Base-by-base conservation (phyloP, 164 flowering plant genomes). In the Litsea cubeba region DNA sequence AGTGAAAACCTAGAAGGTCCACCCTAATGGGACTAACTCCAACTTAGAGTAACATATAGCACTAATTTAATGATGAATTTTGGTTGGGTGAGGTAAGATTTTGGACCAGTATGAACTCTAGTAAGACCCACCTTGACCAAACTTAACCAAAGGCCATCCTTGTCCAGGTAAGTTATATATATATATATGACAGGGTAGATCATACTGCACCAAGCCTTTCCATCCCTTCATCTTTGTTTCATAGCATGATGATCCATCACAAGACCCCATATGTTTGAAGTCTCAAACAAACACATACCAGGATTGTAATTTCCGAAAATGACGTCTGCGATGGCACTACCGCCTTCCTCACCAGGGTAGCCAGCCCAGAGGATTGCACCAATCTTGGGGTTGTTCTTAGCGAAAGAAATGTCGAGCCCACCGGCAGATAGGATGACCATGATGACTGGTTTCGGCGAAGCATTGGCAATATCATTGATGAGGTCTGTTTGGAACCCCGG, bases 281-380 rank as follows among this genome's bases (percentile, higher is more conserved):
- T 35, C 46, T 35, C 1, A 0, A 35, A 35, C 46, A 35, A 7
- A 35, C 46, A 23, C 72, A 17, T 2, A 70, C 77, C 69, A 0
- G 86, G 88, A 71, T 82, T 83, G 54, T 80, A 80, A 14, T 87
- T 78, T 17, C 89, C 89, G 54, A 83, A 83, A 3, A 87, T 50
- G n/a, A 91, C 81, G 71, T 93, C 90, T 17, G 96, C 93, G 32
- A 93, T 85, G 65, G 94, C 92, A 3, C 84, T 72, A 2, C 94
- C 96, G 0, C 97, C 96, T 24, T 88, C 93, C 66, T 85, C 91
- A 15, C 96, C 97, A 7, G 97, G 94, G 76, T 90, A 93, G 0
- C 96, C 96, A 28, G 76, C 97, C 96, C 93, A 93, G 2, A 93
- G 3, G 22, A 93, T 91, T n/a, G 89, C 91, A 0, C 78, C n/a